Conservation (phyloP, 2,329 filamentous ascomycete species). For the Paraconiothyrium brasiliense region DNA sequence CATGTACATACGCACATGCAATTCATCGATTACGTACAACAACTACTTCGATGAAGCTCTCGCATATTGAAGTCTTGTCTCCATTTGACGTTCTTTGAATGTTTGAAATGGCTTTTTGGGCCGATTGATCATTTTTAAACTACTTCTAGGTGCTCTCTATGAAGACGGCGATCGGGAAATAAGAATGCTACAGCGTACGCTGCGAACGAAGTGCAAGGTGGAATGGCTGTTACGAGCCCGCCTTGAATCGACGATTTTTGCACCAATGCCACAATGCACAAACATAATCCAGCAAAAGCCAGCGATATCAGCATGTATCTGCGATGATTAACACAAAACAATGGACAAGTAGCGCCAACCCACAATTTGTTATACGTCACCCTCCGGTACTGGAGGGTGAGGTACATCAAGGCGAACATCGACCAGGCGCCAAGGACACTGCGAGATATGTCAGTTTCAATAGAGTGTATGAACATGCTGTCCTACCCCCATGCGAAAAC, state of each 20-base stretch:
- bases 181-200: constrained; percentile 28
- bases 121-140: not conserved
- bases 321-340: not conserved
- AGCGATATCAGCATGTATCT: constrained; percentile 26
- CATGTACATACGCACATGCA: not conserved
- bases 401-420: constrained; percentile 21
- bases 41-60: not conserved
- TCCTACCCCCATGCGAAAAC: constrained; percentile 33
- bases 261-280: constrained; percentile 29
- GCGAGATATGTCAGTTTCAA: not conserved
- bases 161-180: constrained; percentile 23
- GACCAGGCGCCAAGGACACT: constrained; percentile 28
- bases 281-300: constrained; percentile 19
- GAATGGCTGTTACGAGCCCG: constrained; percentile 29
- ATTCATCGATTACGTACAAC: not conserved
- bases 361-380: constrained; percentile 23
- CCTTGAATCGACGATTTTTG: constrained; percentile 27
- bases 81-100: not conserved
- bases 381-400: constrained; percentile 23
- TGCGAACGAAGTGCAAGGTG: constrained; percentile 31
- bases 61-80: not conserved
- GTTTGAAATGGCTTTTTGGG: not conserved
- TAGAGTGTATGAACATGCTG: not conserved
- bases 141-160: not conserved
- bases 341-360: constrained; percentile 6